Evolutionary conservation across 2,329 filamentous ascomycete species (phyloP).

Genomic region (Diaporthe eres): DNA sequence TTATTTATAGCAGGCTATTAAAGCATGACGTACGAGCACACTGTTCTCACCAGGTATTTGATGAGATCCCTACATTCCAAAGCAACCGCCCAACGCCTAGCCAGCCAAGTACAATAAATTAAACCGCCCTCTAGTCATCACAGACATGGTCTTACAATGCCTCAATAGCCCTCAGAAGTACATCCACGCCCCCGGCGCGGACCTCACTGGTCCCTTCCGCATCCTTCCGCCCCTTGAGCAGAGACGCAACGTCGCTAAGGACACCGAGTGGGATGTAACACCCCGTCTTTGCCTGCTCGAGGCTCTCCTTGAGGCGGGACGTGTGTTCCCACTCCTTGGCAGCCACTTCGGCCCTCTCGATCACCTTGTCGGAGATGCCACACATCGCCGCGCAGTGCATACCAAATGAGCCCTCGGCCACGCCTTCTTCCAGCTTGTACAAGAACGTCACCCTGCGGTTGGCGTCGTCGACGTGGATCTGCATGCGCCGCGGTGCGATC

Average conservation of each 20-base stretch:
- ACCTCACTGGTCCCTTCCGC: slow-evolving; percentile 55
- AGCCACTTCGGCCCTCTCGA: slow-evolving; percentile 88
- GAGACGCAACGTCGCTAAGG: slow-evolving; percentile 87
- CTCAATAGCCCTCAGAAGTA: slow-evolving; percentile 73
- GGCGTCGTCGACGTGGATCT: slow-evolving; percentile 90
- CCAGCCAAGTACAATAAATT: not conserved
- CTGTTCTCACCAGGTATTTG: not conserved
- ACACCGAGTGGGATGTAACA: slow-evolving; percentile 88
- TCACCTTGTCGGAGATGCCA: slow-evolving; percentile 86
- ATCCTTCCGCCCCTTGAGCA: slow-evolving; percentile 72
- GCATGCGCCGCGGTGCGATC: slow-evolving; percentile 89
- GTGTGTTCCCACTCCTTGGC: slow-evolving; percentile 97
- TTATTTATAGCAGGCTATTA: not conserved
- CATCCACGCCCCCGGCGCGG: slow-evolving; percentile 67
- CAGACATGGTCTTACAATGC: slow-evolving; percentile 57
- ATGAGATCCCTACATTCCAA: not conserved
- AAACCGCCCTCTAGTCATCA: not conserved
- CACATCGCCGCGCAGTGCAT: slow-evolving; percentile 99
- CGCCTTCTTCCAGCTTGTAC: slow-evolving; percentile 92
- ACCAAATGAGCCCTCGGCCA: slow-evolving; percentile 96
- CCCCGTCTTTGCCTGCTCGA: slow-evolving; percentile 84
- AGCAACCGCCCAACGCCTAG: slow-evolving; percentile 21
- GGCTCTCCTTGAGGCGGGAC: slow-evolving; percentile 86
- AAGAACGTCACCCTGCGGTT: slow-evolving; percentile 93
- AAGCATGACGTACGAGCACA: not conserved